Percentiles rank a stretch among this genome's conserved stretches.
These are phyloP conservation scores for Pichia sp. DNA, from an alignment of 1,139 yeast species.

Conservation along the genomic window DNA sequence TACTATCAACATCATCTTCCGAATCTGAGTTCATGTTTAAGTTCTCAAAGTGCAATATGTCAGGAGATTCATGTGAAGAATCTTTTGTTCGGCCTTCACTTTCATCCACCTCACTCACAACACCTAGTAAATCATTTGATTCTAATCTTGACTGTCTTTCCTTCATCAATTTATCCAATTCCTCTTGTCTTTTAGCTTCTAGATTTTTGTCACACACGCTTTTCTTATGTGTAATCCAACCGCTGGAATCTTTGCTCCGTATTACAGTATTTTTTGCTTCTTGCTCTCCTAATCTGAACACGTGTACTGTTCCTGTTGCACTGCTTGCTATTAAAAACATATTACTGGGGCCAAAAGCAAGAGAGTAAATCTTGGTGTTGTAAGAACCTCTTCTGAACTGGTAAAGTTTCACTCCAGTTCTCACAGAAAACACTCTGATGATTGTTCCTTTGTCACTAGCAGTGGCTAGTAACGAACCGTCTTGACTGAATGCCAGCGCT, in stretches of 20 bases:
- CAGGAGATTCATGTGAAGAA: background rate
- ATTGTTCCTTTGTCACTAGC: constrained; percentile 96
- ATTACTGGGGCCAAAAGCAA: constrained; percentile 73
- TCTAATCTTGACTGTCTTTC: constrained; percentile 10
- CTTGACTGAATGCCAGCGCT: constrained; percentile 66
- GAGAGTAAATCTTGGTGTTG: constrained; percentile 80
- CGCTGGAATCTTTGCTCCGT: constrained; percentile 12
- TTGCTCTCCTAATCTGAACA: constrained; percentile 65
- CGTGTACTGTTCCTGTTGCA: constrained; percentile 89
- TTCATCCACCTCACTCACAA: constrained; percentile 1
- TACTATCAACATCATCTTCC: constrained; percentile 16
- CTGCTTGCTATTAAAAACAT: constrained; percentile 75
- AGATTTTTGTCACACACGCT: constrained; percentile 9
- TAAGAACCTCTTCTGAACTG: constrained; percentile 95
- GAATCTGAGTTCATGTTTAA: constrained; percentile 12
- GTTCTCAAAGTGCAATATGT: background rate
- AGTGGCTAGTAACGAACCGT: constrained; percentile 81
- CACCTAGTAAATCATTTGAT: constrained; percentile 1
- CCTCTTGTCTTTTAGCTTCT: constrained; percentile 13
- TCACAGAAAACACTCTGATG: constrained; percentile 78
- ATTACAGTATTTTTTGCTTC: constrained; percentile 37
- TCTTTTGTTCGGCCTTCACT: background rate
- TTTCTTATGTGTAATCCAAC: constrained; percentile 13
- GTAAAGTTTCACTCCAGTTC: constrained; percentile 71
- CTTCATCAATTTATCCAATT: constrained; percentile 13